phyloP scores from a whole-genome alignment of 2,329 filamentous ascomycete species.

The Paecilomyces variotii region DNA sequence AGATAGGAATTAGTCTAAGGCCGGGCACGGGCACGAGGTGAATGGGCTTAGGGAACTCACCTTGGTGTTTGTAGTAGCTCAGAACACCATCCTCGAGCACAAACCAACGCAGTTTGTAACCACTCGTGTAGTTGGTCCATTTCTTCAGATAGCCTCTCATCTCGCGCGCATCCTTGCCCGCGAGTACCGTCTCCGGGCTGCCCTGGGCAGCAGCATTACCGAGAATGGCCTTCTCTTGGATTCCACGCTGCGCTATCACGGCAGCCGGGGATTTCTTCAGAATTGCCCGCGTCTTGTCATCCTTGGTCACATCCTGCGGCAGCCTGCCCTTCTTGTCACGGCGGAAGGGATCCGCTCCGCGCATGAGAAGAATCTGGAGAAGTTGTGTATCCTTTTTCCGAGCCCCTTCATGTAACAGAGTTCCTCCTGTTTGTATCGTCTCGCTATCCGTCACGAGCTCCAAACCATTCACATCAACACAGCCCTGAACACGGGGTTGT shows the following conservation, averaged over 20 bases:
- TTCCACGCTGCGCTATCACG: constrained; percentile 84
- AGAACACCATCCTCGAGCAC: constrained; percentile 94
- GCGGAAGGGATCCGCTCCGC: constrained; percentile 92
- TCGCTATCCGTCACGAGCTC: constrained; percentile 75
- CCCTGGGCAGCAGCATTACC: constrained; percentile 58
- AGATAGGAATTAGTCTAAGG: not conserved
- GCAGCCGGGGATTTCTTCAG: constrained; percentile 92
- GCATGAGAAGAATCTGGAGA: constrained; percentile 82
- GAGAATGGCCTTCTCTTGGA: constrained; percentile 94
- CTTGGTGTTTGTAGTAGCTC: constrained; percentile 98
- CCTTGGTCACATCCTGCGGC: constrained; percentile 91
- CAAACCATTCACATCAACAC: constrained; percentile 84
- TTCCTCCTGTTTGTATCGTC: constrained; percentile 78
- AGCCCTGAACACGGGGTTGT: constrained; percentile 75
- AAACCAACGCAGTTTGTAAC: constrained; percentile 96
- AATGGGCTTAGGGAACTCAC: constrained; percentile 23
- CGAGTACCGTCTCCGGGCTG: constrained; percentile 52
- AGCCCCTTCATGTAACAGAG: constrained; percentile 85
- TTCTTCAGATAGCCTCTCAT: constrained; percentile 99
- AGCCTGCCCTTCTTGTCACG: constrained; percentile 92
- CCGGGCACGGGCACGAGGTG: not conserved
- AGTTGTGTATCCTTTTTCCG: constrained; percentile 78
- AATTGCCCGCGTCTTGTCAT: constrained; percentile 79
- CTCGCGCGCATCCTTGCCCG: constrained; percentile 80
- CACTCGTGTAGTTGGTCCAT: constrained; percentile 98